Evolutionary conservation across 2,329 filamentous ascomycete species (phyloP).

Genomic region (Onygenales sp.): DNA sequence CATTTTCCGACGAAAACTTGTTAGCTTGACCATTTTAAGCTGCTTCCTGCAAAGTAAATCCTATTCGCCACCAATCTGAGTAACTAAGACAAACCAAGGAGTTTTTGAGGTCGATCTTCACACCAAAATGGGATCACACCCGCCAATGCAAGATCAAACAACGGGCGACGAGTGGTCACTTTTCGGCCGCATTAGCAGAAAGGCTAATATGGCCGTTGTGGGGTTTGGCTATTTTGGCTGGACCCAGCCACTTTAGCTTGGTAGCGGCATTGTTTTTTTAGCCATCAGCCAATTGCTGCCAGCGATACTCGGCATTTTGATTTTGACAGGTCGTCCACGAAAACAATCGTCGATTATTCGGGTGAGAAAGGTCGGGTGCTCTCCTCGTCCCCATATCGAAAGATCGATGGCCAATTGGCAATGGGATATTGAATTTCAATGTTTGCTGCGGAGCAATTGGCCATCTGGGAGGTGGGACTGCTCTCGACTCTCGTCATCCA

Average conservation of each 20-base stretch:
- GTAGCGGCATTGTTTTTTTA: background rate
- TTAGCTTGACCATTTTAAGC: background rate
- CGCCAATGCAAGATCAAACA: background rate
- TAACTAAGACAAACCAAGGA: background rate
- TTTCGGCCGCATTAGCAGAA: background rate
- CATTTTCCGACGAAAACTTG: too few species aligned
- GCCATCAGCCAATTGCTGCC: background rate
- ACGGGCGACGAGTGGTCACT: background rate
- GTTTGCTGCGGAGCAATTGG: too few species aligned
- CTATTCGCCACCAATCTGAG: background rate
- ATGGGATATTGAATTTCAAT: too few species aligned
- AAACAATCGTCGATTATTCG: too few species aligned
- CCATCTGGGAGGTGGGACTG: too few species aligned
- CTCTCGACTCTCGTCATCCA: too few species aligned
- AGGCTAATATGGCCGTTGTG: background rate
- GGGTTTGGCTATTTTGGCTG: background rate
- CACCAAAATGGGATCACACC: background rate
- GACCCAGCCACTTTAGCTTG: background rate
- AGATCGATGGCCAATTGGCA: too few species aligned
- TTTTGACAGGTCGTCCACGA: too few species aligned
- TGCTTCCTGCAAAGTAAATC: background rate
- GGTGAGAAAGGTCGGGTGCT: too few species aligned
- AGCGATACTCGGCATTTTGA: too few species aligned
- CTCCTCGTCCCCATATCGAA: too few species aligned
- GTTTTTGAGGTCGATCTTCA: conserved; percentile 1